Evolutionary conservation across 495 filamentous ascomycete genomes (phyloP), one percentile per base, ranked within the genome.

Genomic region (Recurvomyces mirabilis): DNA sequence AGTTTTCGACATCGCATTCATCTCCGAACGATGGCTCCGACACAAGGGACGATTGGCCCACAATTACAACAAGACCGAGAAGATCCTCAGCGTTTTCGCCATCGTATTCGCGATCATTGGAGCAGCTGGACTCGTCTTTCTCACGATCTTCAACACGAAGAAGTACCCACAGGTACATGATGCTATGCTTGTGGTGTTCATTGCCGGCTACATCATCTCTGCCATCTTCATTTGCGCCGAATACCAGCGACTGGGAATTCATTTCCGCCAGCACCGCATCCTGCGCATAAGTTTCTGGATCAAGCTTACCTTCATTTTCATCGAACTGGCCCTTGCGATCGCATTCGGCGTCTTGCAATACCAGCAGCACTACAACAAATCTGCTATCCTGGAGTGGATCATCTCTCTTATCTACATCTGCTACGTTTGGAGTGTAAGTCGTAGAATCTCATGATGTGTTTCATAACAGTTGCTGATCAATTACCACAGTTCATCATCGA

Each of bases 401-500:
- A 81, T 98, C 48, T 79, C 87, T 18, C 79, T 96, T 53, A 68
- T 95, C 49, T 98, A 94, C 66, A 87, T 81, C 9, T 82, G 85
- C 55, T 53, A 53, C 20, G 33, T 40, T 9, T 42, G 39, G 39
- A 42, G 39, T 20, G 39, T 42, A 32, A 30, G 39, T 31, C 4
- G 3, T 23, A n/a, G 21, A 24, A 13, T 13, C 33, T 4, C 15
- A 17, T 12, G n/a, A 11, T 5, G 20, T 5, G 10, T 10, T 15
- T 2, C 17, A 2, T 17, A 4, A 19, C 10, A 4, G 10, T 20
- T 4, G 9, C 26, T 41, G 23, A 32, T 24, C 19, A 23, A 11
- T 5, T 95, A 93, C 72, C 93, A 36, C 87, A 83, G 29, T 96
- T 94, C 66, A 75, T 82, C 41, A 66, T 96, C 55, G 91, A 98